These are phyloP conservation scores for Iris pallida DNA, from an alignment of 116 monocot species.

Conservation along the genomic window DNA sequence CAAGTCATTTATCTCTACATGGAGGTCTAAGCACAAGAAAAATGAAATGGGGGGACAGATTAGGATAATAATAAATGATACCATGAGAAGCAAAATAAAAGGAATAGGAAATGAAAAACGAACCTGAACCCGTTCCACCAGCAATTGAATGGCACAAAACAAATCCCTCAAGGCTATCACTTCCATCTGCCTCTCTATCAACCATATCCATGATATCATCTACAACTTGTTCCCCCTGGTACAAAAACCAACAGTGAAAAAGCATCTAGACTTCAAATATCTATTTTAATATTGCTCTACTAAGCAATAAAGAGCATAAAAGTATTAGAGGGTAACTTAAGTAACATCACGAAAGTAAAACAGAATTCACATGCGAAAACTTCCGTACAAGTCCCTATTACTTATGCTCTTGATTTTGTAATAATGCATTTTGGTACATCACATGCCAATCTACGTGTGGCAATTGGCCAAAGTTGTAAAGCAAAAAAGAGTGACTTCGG, in stretches of 20 bases:
- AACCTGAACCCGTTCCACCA: slow-evolving; percentile 99
- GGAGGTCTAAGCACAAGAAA: no score
- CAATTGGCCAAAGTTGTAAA: no score
- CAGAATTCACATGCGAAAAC: no score
- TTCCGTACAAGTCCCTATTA: no score
- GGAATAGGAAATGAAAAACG: slow-evolving; percentile 8
- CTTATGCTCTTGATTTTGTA: no score
- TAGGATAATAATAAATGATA: no score
- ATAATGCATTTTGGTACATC: no score
- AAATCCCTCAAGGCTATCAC: slow-evolving; percentile 99
- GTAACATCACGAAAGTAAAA: no score
- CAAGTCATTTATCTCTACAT: background rate
- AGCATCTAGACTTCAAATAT: background rate
- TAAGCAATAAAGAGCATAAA: background rate
- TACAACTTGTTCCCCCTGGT: slow-evolving; percentile 90
- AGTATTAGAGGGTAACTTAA: background rate
- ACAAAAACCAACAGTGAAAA: slow-evolving; percentile 7
- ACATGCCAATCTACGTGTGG: no score
- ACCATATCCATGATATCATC: slow-evolving; percentile 99
- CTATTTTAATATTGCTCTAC: no score
- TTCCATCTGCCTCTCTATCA: slow-evolving; percentile 99
- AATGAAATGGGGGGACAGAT: no score
- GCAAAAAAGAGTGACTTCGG: no score
- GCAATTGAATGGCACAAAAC: slow-evolving; percentile 99
- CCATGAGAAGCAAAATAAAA: background rate